Evolutionary conservation across 208 protist species (phyloP), one percentile per base, ranked within the genome.

Genomic region (Acanthamoeba divionensis): DNA sequence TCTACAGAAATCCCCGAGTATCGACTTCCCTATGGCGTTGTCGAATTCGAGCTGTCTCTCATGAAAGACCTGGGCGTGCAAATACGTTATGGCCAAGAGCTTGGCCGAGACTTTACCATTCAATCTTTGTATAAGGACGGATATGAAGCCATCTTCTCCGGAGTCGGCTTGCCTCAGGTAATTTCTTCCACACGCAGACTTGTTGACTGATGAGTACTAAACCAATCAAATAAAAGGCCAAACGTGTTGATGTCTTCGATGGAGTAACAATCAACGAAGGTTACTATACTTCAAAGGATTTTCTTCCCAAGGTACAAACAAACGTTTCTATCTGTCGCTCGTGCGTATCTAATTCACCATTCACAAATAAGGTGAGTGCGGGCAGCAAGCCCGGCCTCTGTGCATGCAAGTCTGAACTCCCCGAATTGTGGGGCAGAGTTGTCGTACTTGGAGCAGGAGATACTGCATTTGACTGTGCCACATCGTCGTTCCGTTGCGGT

Each of bases 391-490:
- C 77, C 7, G 95, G 96, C n/a, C 91, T 97, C 79, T 96, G 93
- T 75, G 91, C 90, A 26, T 96, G 94, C 71, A 93, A 95, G 45
- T 50, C 77, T 1, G 33, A 93, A 10, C 87, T 96, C 10, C 95
- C 94, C 13, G 67, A 95, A 50, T 63, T 98, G 2, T 60, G 89
- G 47, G 97, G 97, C 36, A 89, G 95, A 44, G 96, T 98, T 3
- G 71, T 98, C 24, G 96, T 98, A 12, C 82, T 98, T 12, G 97
- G 97, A 52, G 96, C 96, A 65, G 97, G 97, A 44, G 97, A 98
- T 92, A 97, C 96, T 2, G 97, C 97, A 12, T 94, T 96, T n/a
- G 97, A 98, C 92, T 97, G 95, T 77, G 95, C 96, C 0, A 96
- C 95, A 10, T 92, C 86, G 29, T 95, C 93, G 0, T 92, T 96